Conservation (phyloP, 1,139 yeast species). For the Sugiyamaella grinbergsii region DNA sequence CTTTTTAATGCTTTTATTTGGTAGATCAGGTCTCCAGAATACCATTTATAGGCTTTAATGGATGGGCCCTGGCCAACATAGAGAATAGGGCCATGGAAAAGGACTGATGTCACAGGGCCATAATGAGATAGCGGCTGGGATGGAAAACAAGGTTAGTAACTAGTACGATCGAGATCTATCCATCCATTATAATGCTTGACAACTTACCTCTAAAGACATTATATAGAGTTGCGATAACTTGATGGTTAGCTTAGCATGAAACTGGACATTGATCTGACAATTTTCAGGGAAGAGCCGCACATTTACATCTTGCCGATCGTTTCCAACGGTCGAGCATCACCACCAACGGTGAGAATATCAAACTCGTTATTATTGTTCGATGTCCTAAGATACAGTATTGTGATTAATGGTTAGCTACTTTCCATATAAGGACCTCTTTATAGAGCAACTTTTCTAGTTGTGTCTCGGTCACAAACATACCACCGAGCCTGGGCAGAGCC, state of each 20-base stretch:
- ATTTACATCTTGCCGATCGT: neutral
- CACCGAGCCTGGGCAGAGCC: too few relatives aligned
- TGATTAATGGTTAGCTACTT: too few relatives aligned
- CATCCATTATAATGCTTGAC: neutral
- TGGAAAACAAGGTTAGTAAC: neutral
- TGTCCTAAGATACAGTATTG: too few relatives aligned
- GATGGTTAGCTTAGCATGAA: too few relatives aligned
- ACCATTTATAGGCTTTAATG: constrained; percentile 56
- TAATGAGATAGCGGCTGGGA: constrained; percentile 49
- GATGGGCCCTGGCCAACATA: constrained; percentile 78
- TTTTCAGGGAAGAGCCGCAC: constrained; percentile 12
- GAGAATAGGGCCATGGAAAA: constrained; percentile 47
- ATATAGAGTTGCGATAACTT: too few relatives aligned
- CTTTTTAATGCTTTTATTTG: constrained; percentile 57
- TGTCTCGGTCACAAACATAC: too few relatives aligned
- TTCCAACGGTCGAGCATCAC: neutral
- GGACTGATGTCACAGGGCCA: constrained; percentile 76
- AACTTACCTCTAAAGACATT: constrained; percentile 12
- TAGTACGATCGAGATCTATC: neutral
- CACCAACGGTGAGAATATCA: neutral
- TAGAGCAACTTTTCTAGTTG: too few relatives aligned
- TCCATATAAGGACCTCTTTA: too few relatives aligned
- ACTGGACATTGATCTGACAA: too few relatives aligned
- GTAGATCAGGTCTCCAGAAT: constrained; percentile 46
- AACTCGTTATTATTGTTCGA: too few relatives aligned